phyloP scores from a whole-genome alignment of 306 rosid genomes.

The Crataegus laevigata region DNA sequence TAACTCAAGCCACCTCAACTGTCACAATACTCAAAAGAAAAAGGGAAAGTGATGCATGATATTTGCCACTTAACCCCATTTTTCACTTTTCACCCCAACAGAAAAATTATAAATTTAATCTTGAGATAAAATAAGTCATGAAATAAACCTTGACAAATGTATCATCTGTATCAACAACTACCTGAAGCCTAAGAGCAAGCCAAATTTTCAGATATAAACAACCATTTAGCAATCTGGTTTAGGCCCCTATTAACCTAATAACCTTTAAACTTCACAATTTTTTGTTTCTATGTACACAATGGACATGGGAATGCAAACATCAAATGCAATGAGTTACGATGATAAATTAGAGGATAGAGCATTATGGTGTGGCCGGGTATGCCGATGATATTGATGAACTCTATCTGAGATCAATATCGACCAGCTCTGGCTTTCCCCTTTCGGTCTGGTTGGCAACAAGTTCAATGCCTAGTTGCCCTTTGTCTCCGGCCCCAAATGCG shows the following conservation, averaged over 20 bases:
- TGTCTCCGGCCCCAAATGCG: conserved; percentile 92
- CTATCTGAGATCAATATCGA: conserved; percentile 72
- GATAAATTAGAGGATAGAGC: conserved; percentile 36
- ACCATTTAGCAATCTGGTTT: conserved; percentile 20
- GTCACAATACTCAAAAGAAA: not conserved
- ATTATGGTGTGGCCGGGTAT: not conserved
- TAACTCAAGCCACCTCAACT: not conserved
- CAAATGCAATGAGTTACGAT: conserved; percentile 44
- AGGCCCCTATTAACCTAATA: conserved; percentile 39
- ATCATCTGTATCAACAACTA: conserved; percentile 34
- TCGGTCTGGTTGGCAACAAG: conserved; percentile 66
- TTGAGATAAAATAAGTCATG: conserved; percentile 17
- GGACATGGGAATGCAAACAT: conserved; percentile 36
- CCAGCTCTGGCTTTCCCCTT: conserved; percentile 69
- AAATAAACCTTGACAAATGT: conserved; percentile 42
- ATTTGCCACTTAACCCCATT: not conserved
- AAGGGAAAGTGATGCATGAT: not conserved
- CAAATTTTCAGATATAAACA: conserved; percentile 32
- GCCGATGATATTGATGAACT: conserved; percentile 12
- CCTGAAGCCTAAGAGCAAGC: conserved; percentile 41
- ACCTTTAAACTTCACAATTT: conserved; percentile 27
- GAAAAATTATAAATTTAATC: conserved; percentile 25
- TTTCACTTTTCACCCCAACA: not conserved
- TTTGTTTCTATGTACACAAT: conserved; percentile 58
- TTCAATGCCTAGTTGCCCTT: conserved; percentile 84